Evolutionary conservation across 495 filamentous ascomycete genomes (phyloP), one percentile per base, ranked within the genome.

Genomic region (Penicillium canescens): DNA sequence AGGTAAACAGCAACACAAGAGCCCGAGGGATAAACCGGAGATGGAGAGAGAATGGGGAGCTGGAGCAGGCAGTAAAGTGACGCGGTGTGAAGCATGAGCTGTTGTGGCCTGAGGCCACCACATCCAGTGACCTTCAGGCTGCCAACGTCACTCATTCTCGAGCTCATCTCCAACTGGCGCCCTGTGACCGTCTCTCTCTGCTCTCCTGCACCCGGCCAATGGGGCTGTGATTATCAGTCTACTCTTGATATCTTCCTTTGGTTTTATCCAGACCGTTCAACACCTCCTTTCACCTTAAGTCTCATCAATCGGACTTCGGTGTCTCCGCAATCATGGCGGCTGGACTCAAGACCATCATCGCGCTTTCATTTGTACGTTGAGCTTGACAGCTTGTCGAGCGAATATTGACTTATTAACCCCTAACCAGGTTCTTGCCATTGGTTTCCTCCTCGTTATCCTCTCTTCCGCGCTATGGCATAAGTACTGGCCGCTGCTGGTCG

Each of bases 371-470:
- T 76, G 95, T 92, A 82, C 36, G 83, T 40, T 28, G 31, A 7
- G 26, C 45, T 26, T 4, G 8, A 34, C 16, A 36, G 26, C 46
- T 21, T 23, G 9, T 14, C 3, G 28, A 10, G 6, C 8, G 7
- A 21, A 34, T 34, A 51, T 8, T 21, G 14, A 12, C 31, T 52
- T 21, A 16, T 62, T 68, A 46, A 70, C 43, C n/a, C 39, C 24
- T 36, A 7, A 45, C 26, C 46, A 92, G 89, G 82, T 98, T 65
- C 90, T 98, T 50, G 95, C 95, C 54, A 94, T 98, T 68, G 94
- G 94, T 64, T 98, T 98, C 82, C 90, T 98, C 65, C 92, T 98
- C 56, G 93, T 98, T 40, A 98, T 98, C 75, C 89, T 98, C 66
- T 96, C 92, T 55, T 94, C 91, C 65, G 94, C 95, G 28, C 87